Base-by-base conservation (phyloP, 1,284 basidiomycete species). In the Ustilago xerochloae region DNA sequence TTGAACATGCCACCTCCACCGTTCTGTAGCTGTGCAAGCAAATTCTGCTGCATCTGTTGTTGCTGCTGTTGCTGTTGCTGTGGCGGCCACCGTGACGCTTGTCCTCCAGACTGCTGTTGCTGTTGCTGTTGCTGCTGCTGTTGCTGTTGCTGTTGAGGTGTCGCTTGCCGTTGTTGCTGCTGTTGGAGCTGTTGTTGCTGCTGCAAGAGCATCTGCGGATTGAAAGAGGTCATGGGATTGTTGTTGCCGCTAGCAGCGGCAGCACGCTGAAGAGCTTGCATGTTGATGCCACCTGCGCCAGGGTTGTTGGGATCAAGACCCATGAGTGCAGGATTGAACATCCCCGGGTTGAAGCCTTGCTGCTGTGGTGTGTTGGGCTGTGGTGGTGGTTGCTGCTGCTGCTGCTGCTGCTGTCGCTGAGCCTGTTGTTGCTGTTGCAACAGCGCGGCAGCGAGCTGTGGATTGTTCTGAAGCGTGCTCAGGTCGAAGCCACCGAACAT, bases 401-500 rank as follows among this genome's bases (percentile, higher is more conserved):
- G 65, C 29, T 60, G 72, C 24, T 63, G 70, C 22, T 59, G 64
- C 33, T 56, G 59, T 38, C 63, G 62, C 33, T 66, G 67, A 30
- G 52, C 53, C 43, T 72, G 65, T 43, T 59, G 59, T 20, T 66
- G 63, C 30, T 75, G 75, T 32, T 75, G 72, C 16, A 66, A 35
- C 16, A 64, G 55, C 45, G 58, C 60, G 9, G 63, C 71, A 0
- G 71, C 62, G 8, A 62, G 56, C 43, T 68, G 71, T 46, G 65
- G 65, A 30, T 74, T 74, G 50, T 67, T 73, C 33, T 74, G 71
- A 30, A 75, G 47, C 5, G 63, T 61, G 61, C 41, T 67, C 20
- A 75, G 56, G 30, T 75, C 72, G 47, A 75, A 43, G 20, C 63
- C 63, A 2, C 48, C 66, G 32, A 74, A 74, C 71, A 74, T 74